A percentile compares a stretch with the other conserved stretches of the same genome.
phyloP scores from a whole-genome alignment of 306 rosid species.

The Trifolium repens region DNA sequence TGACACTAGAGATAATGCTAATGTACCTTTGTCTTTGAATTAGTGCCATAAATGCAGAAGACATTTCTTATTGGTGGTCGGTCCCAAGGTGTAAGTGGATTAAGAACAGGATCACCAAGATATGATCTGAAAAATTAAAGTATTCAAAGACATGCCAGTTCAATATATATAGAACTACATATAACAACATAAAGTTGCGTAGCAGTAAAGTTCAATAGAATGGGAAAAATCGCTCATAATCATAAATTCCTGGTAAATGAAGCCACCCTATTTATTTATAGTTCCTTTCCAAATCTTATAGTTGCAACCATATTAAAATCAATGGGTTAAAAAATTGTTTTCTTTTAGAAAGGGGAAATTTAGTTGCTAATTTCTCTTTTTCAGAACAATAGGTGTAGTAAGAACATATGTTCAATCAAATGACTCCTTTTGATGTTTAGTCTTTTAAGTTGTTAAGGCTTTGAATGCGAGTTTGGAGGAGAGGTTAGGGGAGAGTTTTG shows the following conservation, averaged over 20 bases:
- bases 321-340: background rate
- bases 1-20: conserved; percentile 34
- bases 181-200: conserved; percentile 10
- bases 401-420: conserved; percentile 16
- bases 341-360: conserved; percentile 2
- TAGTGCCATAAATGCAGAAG: conserved; percentile 87
- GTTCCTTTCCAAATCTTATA: conserved; percentile 17
- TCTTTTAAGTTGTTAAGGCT: background rate
- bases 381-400: background rate
- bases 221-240: background rate
- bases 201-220: background rate
- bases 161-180: conserved; percentile 34
- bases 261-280: conserved; percentile 6
- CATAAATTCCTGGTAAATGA: conserved; percentile 19
- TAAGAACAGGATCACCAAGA: conserved; percentile 79
- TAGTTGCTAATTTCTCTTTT: conserved; percentile 17
- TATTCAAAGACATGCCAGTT: conserved; percentile 34
- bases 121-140: conserved; percentile 72
- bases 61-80: conserved; percentile 94
- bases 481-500: too few relatives aligned
- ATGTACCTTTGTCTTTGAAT: conserved; percentile 85
- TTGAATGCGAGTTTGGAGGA: too few relatives aligned
- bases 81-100: conserved; percentile 98
- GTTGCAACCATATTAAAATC: conserved; percentile 18
- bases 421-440: conserved; percentile 16